Evolutionary conservation across 169 alveolate genomes (phyloP).

Genomic region (Plasmodium inui): DNA sequence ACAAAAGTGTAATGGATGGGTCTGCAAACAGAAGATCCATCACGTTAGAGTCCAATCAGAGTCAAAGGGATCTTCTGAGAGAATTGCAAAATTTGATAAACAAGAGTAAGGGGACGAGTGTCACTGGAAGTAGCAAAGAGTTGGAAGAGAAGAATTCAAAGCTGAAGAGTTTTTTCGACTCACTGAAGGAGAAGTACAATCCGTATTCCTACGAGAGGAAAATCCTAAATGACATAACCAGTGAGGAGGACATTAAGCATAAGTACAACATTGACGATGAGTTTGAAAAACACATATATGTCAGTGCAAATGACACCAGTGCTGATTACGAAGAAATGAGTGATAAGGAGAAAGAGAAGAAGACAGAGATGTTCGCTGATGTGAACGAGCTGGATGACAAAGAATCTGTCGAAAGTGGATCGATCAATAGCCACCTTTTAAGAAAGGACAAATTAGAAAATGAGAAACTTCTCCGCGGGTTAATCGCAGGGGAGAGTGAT

Average conservation of each 20-base stretch:
- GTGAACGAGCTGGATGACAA: constrained; percentile 57
- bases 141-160: constrained; percentile 33
- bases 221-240: constrained; percentile 35
- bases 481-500: constrained; percentile 36
- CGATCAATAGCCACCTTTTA: constrained; percentile 28
- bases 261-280: constrained; percentile 55
- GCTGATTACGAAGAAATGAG: constrained; percentile 25
- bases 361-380: constrained; percentile 64
- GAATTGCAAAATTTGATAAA: constrained; percentile 44
- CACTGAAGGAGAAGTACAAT: constrained; percentile 37
- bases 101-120: constrained; percentile 15
- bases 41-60: not conserved
- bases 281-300: constrained; percentile 26
- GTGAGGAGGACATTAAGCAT: constrained; percentile 43
- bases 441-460: constrained; percentile 39
- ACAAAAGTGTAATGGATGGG: constrained; percentile 29
- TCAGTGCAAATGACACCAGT: not conserved
- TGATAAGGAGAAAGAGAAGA: constrained; percentile 57
- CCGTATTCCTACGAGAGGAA: constrained; percentile 63
- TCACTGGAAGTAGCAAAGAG: not conserved
- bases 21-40: constrained; percentile 11
- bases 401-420: constrained; percentile 42
- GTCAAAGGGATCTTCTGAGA: constrained; percentile 5
- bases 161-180: not conserved
- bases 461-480: constrained; percentile 30